phyloP scores from a whole-genome alignment of 805 yeast species.

The Lipomyces starkeyi region DNA sequence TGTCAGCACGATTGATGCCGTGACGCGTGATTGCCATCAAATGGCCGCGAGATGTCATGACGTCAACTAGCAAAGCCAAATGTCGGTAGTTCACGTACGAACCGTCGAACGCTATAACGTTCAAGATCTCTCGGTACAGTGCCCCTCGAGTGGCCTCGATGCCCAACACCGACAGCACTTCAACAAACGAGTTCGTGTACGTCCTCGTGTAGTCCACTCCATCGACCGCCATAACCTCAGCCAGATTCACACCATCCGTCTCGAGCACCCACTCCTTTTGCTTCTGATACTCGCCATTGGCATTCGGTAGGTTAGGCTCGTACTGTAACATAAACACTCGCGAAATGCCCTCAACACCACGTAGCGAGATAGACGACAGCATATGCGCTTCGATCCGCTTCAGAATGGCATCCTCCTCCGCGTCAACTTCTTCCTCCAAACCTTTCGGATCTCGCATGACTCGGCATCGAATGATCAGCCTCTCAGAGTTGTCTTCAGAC shows the following conservation, averaged over 20 bases:
- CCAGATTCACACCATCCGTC: slow-evolving; percentile 96
- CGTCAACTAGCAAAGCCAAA: slow-evolving; percentile 95
- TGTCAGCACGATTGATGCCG: slow-evolving; percentile 97
- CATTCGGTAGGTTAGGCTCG: slow-evolving; percentile 53
- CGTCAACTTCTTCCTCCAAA: slow-evolving; percentile 83
- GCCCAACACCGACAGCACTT: slow-evolving; percentile 91
- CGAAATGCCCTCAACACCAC: slow-evolving; percentile 94
- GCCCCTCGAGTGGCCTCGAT: slow-evolving; percentile 98
- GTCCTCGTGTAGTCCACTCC: slow-evolving; percentile 93
- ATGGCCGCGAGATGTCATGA: slow-evolving; percentile 98
- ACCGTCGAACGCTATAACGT: slow-evolving; percentile 99
- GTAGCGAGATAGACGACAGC: slow-evolving; percentile 90
- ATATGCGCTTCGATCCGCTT: slow-evolving; percentile 94
- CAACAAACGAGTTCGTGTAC: slow-evolving; percentile 96
- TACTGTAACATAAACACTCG: slow-evolving; percentile 71
- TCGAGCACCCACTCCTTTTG: slow-evolving; percentile 97
- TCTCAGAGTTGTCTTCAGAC: slow-evolving; percentile 99
- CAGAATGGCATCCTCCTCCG: slow-evolving; percentile 95
- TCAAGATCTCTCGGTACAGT: slow-evolving; percentile 88
- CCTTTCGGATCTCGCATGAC: slow-evolving; percentile 96
- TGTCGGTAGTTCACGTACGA: slow-evolving; percentile 98
- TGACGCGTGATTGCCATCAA: slow-evolving; percentile 99
- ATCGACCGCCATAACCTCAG: slow-evolving; percentile 92
- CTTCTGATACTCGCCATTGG: slow-evolving; percentile 84
- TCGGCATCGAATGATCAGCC: slow-evolving; percentile 96